Percentiles rank a stretch among this genome's conserved stretches.
Conservation (phyloP, 495 filamentous ascomycete species). For the Copromyces sp. region DNA sequence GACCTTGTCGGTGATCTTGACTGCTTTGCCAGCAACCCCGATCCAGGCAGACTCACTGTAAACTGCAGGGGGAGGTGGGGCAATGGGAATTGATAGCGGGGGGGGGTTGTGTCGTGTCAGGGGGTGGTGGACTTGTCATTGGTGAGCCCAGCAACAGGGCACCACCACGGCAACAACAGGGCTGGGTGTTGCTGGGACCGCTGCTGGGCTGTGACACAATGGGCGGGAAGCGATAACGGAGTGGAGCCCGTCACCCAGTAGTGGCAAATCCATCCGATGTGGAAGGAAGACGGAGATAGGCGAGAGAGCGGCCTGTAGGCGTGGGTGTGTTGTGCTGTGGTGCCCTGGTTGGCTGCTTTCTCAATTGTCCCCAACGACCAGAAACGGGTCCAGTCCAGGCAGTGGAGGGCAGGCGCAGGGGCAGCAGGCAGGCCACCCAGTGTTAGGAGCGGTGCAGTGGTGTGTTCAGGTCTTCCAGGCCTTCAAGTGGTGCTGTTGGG, state of each 20-base stretch:
- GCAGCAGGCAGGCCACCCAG: background rate
- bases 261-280: background rate
- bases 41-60: background rate
- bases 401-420: background rate
- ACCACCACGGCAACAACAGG: background rate
- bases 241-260: background rate
- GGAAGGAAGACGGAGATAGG: background rate
- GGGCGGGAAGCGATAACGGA: background rate
- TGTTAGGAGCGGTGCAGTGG: background rate
- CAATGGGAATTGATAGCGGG: background rate
- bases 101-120: background rate
- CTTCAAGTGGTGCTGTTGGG: background rate
- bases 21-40: background rate
- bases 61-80: background rate
- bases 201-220: background rate
- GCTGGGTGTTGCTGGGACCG: background rate
- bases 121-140: background rate
- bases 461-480: background rate
- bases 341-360: background rate
- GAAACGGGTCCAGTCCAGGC: background rate
- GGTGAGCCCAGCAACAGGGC: background rate
- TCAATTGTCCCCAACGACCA: background rate
- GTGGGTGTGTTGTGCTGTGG: background rate
- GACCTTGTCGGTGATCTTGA: background rate
- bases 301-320: background rate